These are phyloP conservation scores for Gorgonomyces haynaldii DNA, from an alignment of 192 early-diverging fungal genomes.

Conservation along the genomic window DNA sequence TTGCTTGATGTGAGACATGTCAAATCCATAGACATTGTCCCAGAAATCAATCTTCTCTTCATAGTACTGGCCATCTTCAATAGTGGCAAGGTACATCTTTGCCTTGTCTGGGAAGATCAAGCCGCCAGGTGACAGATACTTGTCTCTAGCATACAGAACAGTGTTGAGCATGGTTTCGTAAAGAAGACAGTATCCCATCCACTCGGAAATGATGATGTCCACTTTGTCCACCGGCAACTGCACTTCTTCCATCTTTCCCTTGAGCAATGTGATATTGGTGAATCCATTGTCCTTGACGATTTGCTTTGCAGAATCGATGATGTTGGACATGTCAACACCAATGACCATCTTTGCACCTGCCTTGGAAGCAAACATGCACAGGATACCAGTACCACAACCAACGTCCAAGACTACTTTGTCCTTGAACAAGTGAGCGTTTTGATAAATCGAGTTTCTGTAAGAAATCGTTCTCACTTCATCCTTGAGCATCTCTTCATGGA, in stretches of 20 bases:
- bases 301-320: constrained; percentile 86
- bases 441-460: constrained; percentile 88
- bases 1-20: constrained; percentile 89
- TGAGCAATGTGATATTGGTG: constrained; percentile 74
- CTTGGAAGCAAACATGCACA: constrained; percentile 99
- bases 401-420: constrained; percentile 97
- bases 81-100: constrained; percentile 76
- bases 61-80: constrained; percentile 93
- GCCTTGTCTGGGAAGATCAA: constrained; percentile 82
- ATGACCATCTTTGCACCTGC: constrained; percentile 91
- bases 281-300: constrained; percentile 94
- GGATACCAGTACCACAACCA: constrained; percentile 98
- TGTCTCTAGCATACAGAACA: constrained; percentile 92
- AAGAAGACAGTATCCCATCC: constrained; percentile 99
- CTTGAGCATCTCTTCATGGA: constrained; percentile 97
- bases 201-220: constrained; percentile 99
- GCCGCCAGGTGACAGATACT: constrained; percentile 79
- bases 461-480: constrained; percentile 89
- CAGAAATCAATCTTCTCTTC: constrained; percentile 84
- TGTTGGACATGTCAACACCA: constrained; percentile 96
- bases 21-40: constrained; percentile 94
- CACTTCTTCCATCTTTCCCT: constrained; percentile 98
- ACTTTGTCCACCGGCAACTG: constrained; percentile 85
- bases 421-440: constrained; percentile 93
- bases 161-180: constrained; percentile 99